Base-by-base conservation (phyloP, 768 basidiomycete species). In the Cantharellus anzutake region DNA sequence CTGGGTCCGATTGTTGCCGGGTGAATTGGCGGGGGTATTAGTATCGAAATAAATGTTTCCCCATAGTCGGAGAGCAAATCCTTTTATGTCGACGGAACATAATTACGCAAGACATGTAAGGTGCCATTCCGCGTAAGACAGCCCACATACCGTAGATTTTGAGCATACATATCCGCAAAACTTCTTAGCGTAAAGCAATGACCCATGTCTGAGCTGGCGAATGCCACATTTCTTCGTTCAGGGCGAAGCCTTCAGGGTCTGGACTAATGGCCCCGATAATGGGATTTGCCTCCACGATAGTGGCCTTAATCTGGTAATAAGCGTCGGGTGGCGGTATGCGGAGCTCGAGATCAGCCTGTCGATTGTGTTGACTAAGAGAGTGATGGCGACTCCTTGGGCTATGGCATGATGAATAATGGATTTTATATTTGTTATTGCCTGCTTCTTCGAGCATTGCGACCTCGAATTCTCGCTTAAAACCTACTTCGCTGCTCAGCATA, bases 301-400 rank as follows among this genome's bases (percentile, higher is more conserved):
- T 97, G 69, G 98, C 94, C 70, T 90, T 94, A 64, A 99, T 90
- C 76, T 99, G 98, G 74, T 93, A 97, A 74, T 89, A 99, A 0
- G 96, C 96, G 66, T 99, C 96, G 50, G 83, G 74, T 59, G 96
- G 94, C 67, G 93, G 93, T 67, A 99, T 83, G 52, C 96, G 83
- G 60, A 99, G 76, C 72, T 99, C 96, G 59, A 99, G 80, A 63
- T 97, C 57, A 99, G 79, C 59, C 96, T 80, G 72, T 99, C 96
- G 67, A 99, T 83, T 76, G 98, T 99, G 76, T 99, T 99, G 63
- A 99, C 80, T 41, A 99, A 83, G 53, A 99, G 79, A 4, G 86
- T 90, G 63, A 92, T 84, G 75, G 87, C 85, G 67, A 92, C 74
- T 59, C 80, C 79, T 72, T 98, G 90, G 74, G 88, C 86, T 29